Evolutionary conservation across 805 yeast species (phyloP).

Genomic region (Ogataea trehalophila): DNA sequence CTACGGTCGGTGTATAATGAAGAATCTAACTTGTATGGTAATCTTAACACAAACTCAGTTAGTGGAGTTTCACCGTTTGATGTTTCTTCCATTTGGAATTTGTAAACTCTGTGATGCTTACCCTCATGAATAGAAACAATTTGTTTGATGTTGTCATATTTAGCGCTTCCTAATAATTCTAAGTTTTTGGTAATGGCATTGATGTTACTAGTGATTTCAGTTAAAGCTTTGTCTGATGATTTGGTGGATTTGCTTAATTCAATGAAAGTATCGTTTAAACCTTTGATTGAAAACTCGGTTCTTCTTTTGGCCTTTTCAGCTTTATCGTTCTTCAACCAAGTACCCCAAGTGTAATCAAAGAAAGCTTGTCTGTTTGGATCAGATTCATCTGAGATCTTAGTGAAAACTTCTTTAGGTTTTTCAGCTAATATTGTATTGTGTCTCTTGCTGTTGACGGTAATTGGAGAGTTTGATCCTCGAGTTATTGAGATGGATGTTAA

Average conservation of each 20-base stretch:
- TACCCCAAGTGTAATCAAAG: constrained; percentile 91
- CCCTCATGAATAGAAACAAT: constrained; percentile 90
- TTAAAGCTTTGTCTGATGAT: constrained; percentile 22
- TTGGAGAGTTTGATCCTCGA: neutral
- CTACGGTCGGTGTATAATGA: constrained; percentile 61
- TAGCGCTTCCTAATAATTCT: constrained; percentile 12
- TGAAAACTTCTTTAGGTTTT: constrained; percentile 35
- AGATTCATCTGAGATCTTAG: constrained; percentile 52
- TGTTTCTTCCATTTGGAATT: constrained; percentile 48
- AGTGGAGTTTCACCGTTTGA: constrained; percentile 24
- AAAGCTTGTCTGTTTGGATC: constrained; percentile 70
- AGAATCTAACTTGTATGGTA: constrained; percentile 77
- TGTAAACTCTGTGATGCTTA: constrained; percentile 85
- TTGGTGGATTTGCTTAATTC: constrained; percentile 36
- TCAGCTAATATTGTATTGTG: constrained; percentile 10
- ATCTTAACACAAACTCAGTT: constrained; percentile 65
- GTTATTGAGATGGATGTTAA: neutral
- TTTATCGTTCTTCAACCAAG: constrained; percentile 82
- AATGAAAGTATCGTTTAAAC: constrained; percentile 52
- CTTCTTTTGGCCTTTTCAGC: constrained; percentile 69
- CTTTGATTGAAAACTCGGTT: constrained; percentile 79
- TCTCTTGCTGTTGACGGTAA: neutral
- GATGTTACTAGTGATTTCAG: constrained; percentile 12
- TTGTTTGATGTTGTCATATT: constrained; percentile 46
- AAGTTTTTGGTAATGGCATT: constrained; percentile 21